Base-by-base conservation (phyloP, 2,329 filamentous ascomycete genomes). In the Beauveria medogensis region DNA sequence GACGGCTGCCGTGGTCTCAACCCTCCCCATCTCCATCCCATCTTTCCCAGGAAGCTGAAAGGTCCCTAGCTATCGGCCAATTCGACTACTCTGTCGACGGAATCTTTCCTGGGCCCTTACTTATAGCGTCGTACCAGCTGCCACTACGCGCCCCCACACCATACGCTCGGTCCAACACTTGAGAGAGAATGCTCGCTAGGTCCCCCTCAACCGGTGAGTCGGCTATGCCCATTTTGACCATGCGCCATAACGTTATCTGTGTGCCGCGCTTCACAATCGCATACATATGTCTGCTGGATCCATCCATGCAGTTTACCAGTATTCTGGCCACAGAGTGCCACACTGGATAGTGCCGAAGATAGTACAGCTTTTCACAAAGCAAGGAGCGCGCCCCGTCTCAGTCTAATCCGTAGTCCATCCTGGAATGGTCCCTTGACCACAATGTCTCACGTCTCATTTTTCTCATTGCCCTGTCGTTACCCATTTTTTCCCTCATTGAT, bases 371-470 rank as follows among this genome's bases (percentile, higher is more conserved):
- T 20, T 10, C 3, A n/a, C n/a, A 16, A 55, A 56, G 18, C 26
- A 56, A 30, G 28, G 52, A 55, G 52, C 40, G 52, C 37, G 24
- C 20, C 5, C 55, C 55, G 56, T 59, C 47, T 34, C 56, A 44
- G 18, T 44, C 37, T 59, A 28, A n/a, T 43, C 30, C 37, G 44
- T 41, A 28, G 24, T 43, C 30, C 37, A 52, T 41, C 46, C 56
- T 52, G 56, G 56, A 59, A 51, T 59, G 56, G 24, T 20, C 56
- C 47, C 48, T 52, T 22, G 47, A 43, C 34, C 46, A 20, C 47
- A 50, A 50, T 57, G 55, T 52, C 48, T 43, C 47, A 59, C 24
- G 56, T 52, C 47, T 52, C 56, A 59, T 50, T 34, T 59, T 51
- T 30, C 22, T 20, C 37, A 22, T 30, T 51, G 14, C 37, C 20